Percentiles rank a stretch among this genome's conserved stretches.
These are phyloP conservation scores for Penicillium hordei DNA, from an alignment of 2,329 filamentous ascomycete species.

Conservation along the genomic window DNA sequence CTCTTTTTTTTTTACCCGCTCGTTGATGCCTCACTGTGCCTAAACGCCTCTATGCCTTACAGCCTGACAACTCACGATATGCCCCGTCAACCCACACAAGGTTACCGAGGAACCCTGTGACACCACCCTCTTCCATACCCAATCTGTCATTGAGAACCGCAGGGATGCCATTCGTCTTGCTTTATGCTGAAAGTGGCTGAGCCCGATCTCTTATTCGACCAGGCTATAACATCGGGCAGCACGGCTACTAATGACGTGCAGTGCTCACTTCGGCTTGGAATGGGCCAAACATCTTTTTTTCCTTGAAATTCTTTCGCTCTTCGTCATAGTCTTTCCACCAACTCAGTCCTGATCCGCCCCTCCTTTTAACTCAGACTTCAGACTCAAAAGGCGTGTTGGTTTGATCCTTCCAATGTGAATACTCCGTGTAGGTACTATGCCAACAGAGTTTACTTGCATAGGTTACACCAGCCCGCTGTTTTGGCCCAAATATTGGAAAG, in stretches of 20 bases:
- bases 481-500: constrained; percentile 10
- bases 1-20: not conserved
- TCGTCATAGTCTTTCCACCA: constrained; percentile 18
- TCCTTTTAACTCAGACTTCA: constrained; percentile 6
- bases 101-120: constrained; percentile 22
- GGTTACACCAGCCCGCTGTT: constrained; percentile 18
- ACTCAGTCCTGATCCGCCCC: constrained; percentile 16
- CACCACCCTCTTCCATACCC: constrained; percentile 19
- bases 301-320: not conserved
- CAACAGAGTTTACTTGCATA: constrained; percentile 10
- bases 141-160: not conserved
- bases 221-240: constrained; percentile 21
- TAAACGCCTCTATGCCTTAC: constrained; percentile 21
- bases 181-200: not conserved
- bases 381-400: not conserved
- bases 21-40: constrained; percentile 11
- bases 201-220: constrained; percentile 1
- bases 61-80: constrained; percentile 25
- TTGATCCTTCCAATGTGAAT: not conserved
- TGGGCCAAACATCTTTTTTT: not conserved
- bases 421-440: not conserved
- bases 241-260: constrained; percentile 20
- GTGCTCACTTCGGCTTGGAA: constrained; percentile 10
- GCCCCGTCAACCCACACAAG: constrained; percentile 19
- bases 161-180: not conserved